Conservation (phyloP, 2,329 filamentous ascomycete genomes). For the Penicillium oxalicum region DNA sequence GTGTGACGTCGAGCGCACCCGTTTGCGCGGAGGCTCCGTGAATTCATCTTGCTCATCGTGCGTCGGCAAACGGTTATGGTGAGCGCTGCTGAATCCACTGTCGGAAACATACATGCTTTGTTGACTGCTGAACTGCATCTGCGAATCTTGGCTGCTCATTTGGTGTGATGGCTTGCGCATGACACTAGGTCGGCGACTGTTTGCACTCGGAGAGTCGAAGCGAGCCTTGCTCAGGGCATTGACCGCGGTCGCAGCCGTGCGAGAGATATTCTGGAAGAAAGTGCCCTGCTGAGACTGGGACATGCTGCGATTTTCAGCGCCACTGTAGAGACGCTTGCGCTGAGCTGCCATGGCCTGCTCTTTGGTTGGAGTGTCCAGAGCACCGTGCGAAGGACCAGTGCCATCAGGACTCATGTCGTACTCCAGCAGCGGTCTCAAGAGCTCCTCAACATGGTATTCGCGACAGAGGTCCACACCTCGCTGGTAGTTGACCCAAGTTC, state of each 20-base stretch:
- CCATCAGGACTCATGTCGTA: constrained; percentile 46
- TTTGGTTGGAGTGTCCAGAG: constrained; percentile 91
- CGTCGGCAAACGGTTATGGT: constrained; percentile 39
- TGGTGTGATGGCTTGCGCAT: constrained; percentile 65
- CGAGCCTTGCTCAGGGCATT: constrained; percentile 95
- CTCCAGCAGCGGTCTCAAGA: constrained; percentile 44
- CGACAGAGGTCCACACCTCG: constrained; percentile 88
- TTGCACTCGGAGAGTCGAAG: constrained; percentile 73
- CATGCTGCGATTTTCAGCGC: constrained; percentile 61
- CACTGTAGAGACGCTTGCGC: constrained; percentile 85
- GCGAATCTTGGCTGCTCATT: constrained; percentile 55
- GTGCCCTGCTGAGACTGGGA: constrained; percentile 65
- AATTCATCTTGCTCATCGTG: constrained; percentile 48
- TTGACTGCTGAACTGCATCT: constrained; percentile 69
- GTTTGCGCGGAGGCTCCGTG: constrained; percentile 75
- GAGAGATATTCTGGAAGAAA: constrained; percentile 96
- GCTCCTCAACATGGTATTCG: constrained; percentile 53
- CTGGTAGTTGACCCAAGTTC: constrained; percentile 95
- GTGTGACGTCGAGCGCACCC: constrained; percentile 56
- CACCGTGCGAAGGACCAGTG: constrained; percentile 65
- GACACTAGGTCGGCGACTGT: constrained; percentile 60
- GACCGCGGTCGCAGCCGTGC: constrained; percentile 84
- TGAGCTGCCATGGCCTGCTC: constrained; percentile 97
- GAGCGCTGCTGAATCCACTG: constrained; percentile 64
- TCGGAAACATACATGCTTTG: constrained; percentile 71